Conservation (phyloP, 768 basidiomycete genomes). For the Kwoniella sp. region DNA sequence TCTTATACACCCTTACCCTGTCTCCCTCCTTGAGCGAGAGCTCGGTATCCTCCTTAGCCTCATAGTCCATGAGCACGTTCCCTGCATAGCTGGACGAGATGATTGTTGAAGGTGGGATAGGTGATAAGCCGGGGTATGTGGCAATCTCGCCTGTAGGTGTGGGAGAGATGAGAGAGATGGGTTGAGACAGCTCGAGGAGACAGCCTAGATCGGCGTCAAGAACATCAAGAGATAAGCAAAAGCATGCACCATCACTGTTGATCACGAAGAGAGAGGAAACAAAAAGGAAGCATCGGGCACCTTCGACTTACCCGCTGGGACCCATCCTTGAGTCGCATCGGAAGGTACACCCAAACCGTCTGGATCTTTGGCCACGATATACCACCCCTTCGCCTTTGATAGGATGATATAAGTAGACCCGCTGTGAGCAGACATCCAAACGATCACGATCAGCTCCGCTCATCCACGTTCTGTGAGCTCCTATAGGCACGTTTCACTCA, state of each 20-base stretch:
- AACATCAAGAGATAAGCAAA: too few relatives aligned
- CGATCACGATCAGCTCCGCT: background rate
- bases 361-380: constrained; percentile 95
- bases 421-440: constrained; percentile 5
- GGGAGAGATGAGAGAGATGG: constrained; percentile 77
- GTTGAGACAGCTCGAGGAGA: constrained; percentile 86
- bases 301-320: constrained; percentile 72
- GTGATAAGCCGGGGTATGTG: constrained; percentile 55
- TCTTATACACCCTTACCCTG: constrained; percentile 86
- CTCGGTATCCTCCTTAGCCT: constrained; percentile 90
- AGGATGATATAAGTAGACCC: constrained; percentile 93
- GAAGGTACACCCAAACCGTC: constrained; percentile 76
- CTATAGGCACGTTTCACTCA: constrained; percentile 59
- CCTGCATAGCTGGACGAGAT: constrained; percentile 98
- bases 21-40: constrained; percentile 87
- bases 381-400: constrained; percentile 96
- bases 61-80: constrained; percentile 93
- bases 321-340: constrained; percentile 86
- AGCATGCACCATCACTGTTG: background rate
- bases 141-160: constrained; percentile 22
- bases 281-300: background rate
- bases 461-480: background rate
- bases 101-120: constrained; percentile 85
- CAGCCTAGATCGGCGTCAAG: constrained; percentile 59
- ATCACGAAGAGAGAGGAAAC: background rate